Evolutionary conservation across 108 stramenopile species (phyloP), one percentile per base, ranked within the genome.

Genomic region (Pseudonitzschia pungens): DNA sequence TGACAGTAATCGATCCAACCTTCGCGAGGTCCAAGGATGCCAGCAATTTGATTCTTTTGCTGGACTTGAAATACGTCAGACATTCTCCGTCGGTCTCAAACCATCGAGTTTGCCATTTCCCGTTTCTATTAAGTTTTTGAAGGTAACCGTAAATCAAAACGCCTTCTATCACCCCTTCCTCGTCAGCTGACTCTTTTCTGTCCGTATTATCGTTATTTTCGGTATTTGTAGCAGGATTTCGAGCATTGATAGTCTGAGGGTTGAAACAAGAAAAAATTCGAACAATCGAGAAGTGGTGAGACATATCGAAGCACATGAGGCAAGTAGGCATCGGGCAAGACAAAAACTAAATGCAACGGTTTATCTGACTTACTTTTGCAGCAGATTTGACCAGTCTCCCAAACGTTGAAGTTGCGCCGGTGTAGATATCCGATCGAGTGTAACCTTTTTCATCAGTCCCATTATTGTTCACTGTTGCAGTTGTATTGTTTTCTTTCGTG

Each of bases 61-160:
- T 87, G 31, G 85, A 87, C 88, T 99, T 99, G 83, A 95, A 99
- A 77, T 99, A 99, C n/a, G 96, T 91, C 33, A 99, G 77, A 71
- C 91, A 88, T 76, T 94, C 89, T 21, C 97, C 98, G 68, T 96
- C 95, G 9, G 92, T 96, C 79, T 99, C 98, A 75, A 99, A 99
- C 89, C 93, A 99, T 26, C 98, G 84, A 68, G 89, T 92, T 70
- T 98, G 98, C 98, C 98, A 98, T 70, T 96, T 92, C 59, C 96
- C 96, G 81, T 97, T 96, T 64, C 97, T 79, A 45, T 96, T 95
- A 63, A 93, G 82, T 74, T 98, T 98, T 71, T 97, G 93, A 44
- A 98, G 83, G 73, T 95, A 97, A 31, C 98, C 95, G 68, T 80
- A 91, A 69, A 96, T 89, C 53, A 94, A 31, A 5, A 88, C 75